phyloP scores from a whole-genome alignment of 768 basidiomycete species.

The Termitomyces sp. region DNA sequence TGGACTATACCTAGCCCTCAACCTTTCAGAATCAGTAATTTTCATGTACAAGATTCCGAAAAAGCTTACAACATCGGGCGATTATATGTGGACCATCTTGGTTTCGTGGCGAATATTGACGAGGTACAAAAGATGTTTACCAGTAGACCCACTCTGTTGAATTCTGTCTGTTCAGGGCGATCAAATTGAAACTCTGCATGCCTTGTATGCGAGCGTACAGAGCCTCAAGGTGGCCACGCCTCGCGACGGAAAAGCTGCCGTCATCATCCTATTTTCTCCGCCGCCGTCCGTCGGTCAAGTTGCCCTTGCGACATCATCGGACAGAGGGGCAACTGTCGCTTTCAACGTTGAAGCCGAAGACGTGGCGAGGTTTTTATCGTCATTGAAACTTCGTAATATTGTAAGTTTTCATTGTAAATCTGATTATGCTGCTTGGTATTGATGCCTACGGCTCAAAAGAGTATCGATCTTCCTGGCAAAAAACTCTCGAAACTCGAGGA shows the following conservation, averaged over 20 bases:
- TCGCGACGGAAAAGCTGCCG: slow-evolving; percentile 24
- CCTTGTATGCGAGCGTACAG: slow-evolving; percentile 37
- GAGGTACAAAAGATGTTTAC: slow-evolving; percentile 24
- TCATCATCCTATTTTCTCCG: slow-evolving; percentile 31
- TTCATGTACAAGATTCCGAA: slow-evolving; percentile 32
- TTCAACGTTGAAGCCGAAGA: slow-evolving; percentile 38
- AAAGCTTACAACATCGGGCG: slow-evolving; percentile 38
- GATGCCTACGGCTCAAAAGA: slow-evolving; percentile 6
- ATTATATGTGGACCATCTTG: slow-evolving; percentile 50
- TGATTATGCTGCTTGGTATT: not conserved
- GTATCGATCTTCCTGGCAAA: slow-evolving; percentile 11
- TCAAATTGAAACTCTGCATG: slow-evolving; percentile 49
- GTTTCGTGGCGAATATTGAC: slow-evolving; percentile 52
- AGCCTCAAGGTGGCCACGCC: slow-evolving; percentile 23
- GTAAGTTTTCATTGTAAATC: slow-evolving; percentile 30
- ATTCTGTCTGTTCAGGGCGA: slow-evolving; percentile 30
- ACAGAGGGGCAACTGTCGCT: slow-evolving; percentile 25
- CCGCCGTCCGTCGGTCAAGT: slow-evolving; percentile 40
- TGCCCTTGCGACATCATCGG: slow-evolving; percentile 19
- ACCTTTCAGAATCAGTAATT: slow-evolving; percentile 45
- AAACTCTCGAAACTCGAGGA: slow-evolving; percentile 27
- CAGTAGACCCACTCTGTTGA: not conserved
- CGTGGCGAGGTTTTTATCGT: slow-evolving; percentile 37
- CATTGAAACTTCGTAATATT: slow-evolving; percentile 44
- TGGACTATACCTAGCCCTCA: slow-evolving; percentile 48